Conservation (phyloP, 495 filamentous ascomycete genomes). For the Penicillium bialowiezense region DNA sequence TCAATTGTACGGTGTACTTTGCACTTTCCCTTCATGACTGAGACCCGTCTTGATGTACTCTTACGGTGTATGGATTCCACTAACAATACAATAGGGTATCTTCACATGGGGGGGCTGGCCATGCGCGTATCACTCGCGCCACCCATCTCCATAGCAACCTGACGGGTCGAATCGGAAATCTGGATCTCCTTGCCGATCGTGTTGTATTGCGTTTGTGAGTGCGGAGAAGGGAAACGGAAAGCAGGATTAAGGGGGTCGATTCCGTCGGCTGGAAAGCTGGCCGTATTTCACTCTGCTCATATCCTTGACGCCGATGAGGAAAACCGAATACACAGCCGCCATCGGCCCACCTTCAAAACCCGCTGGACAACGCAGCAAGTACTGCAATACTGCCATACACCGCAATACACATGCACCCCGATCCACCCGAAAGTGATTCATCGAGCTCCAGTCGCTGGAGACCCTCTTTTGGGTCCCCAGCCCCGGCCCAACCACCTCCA, state of each 20-base stretch:
- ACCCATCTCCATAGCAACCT: conserved; percentile 27
- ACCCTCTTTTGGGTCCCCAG: conserved; percentile 5
- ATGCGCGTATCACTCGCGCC: conserved; percentile 7
- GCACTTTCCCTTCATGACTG: too few species aligned
- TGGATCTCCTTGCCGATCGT: conserved; percentile 18
- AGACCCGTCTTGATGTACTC: neutral
- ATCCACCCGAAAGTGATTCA: conserved; percentile 7
- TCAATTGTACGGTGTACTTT: too few species aligned
- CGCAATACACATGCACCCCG: neutral
- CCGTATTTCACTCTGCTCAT: neutral
- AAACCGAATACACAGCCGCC: neutral
- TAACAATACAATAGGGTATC: conserved; percentile 7
- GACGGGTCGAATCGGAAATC: conserved; percentile 27
- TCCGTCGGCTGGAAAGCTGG: conserved; percentile 2
- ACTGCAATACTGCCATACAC: neutral
- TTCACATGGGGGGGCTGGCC: conserved; percentile 21
- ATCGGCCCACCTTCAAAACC: conserved; percentile 1
- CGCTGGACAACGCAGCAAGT: neutral
- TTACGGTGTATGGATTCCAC: neutral
- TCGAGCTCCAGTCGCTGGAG: conserved; percentile 1
- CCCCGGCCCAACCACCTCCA: conserved; percentile 4
- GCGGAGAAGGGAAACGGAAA: neutral
- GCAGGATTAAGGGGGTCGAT: conserved; percentile 2
- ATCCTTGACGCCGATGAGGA: neutral
- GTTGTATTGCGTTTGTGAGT: conserved; percentile 6